Base-by-base conservation (phyloP, 164 flowering plant species). In the Magnolia changhungtana region DNA sequence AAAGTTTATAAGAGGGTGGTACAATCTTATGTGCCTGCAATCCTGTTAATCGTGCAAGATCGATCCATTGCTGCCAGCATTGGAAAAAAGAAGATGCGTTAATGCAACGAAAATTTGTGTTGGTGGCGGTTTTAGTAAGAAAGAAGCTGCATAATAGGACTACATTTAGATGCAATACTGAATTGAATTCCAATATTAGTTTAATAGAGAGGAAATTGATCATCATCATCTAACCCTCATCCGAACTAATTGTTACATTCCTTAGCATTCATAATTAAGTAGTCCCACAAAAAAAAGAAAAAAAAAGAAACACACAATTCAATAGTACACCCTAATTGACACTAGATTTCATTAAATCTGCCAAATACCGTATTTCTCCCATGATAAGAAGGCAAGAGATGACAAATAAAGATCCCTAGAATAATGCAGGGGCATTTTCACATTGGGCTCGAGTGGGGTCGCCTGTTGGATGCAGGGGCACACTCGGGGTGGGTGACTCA, bases 21-120 rank as follows among this genome's bases (percentile, higher is more conserved):
- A 84, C 80, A 71, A 72, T 80, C 81, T 85, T 90, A 31, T 84
- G 83, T 67, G 87, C 79, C 83, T 95, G 97, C 76, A 95, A 74
- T 52, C 96, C 97, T 1, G 97, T 83, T 50, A 63, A 82, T 51
- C 98, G 86, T 69, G 98, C 98, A 75, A 95, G 89, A 84, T 95
- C 98, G 50, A 95, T 69, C 98, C 98, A 95, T 93, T 95, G 98
- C 98, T 95, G 94, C 87, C 31, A 61, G 6, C 18, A 59, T 24
- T 23, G 6, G n/a, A 73, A 52, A 70, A 20, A 70, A 8, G 20
- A 70, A 14, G 20, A 70, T 20, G 9, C 8, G 21, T 18, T n/a
- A 49, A 45, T 16, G 58, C 18, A 29, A 16, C 0, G n/a, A 68
- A 37, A 14, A 37, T 37, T 13, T 18, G 20, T 1, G 19, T 31